These are phyloP conservation scores for Peronospora farinosa DNA, from an alignment of 352 stramenopile species.

Conservation along the genomic window DNA sequence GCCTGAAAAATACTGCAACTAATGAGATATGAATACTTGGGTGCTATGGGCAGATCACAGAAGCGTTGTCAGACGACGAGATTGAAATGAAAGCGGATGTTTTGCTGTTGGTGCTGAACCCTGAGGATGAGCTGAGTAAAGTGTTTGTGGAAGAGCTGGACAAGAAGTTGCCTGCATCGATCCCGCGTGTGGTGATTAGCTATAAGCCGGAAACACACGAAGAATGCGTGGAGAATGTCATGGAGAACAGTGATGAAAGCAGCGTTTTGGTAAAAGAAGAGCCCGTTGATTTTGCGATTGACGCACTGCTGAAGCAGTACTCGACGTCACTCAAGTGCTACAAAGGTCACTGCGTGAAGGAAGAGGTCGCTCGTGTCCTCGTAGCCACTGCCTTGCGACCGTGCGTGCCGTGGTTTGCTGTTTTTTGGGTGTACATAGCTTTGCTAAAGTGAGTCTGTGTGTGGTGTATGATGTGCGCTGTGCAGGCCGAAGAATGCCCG, in stretches of 20 bases:
- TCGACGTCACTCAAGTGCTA: conserved; percentile 36
- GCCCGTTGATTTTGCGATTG: conserved; percentile 34
- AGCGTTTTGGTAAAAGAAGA: conserved; percentile 15
- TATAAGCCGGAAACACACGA: conserved; percentile 31
- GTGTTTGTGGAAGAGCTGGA: conserved; percentile 43
- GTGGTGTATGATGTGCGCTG: no score
- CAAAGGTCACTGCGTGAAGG: conserved; percentile 32
- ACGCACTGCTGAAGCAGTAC: conserved; percentile 52
- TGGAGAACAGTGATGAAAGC: conserved; percentile 13
- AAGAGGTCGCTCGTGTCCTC: conserved; percentile 29
- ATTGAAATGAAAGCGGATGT: conserved; percentile 69
- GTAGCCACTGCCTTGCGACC: conserved; percentile 47
- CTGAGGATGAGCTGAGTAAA: conserved; percentile 40
- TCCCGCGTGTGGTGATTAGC: conserved; percentile 59
- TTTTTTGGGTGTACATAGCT: neutral
- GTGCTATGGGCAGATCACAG: conserved; percentile 43
- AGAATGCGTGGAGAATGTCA: conserved; percentile 8
- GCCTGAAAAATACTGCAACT: neutral
- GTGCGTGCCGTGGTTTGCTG: conserved; percentile 27
- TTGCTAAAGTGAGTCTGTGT: neutral
- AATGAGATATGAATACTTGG: neutral
- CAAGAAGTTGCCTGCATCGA: conserved; percentile 43
- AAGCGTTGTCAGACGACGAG: conserved; percentile 52
- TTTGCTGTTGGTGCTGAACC: conserved; percentile 63
- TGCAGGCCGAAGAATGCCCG: conserved; percentile 45